Evolutionary conservation across 2,329 filamentous ascomycete species (phyloP).

Genomic region (Penicillium thymicola): DNA sequence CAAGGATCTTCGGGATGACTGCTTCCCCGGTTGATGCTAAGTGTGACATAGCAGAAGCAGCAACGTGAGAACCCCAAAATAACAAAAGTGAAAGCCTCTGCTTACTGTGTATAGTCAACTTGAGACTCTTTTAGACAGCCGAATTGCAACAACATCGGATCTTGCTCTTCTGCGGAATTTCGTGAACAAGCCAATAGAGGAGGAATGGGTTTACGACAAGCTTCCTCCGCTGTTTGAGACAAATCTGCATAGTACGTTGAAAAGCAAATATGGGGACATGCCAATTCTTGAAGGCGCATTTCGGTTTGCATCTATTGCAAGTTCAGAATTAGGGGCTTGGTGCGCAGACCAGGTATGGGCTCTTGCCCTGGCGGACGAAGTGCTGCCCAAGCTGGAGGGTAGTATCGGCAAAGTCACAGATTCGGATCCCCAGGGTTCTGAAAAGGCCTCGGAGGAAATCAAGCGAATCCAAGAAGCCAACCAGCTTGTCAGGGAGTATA

Average conservation of each 20-base stretch:
- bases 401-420: slow-evolving; percentile 26
- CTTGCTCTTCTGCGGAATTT: slow-evolving; percentile 56
- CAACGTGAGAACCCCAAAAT: slow-evolving; percentile 41
- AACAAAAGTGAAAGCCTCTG: background rate
- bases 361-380: slow-evolving; percentile 62
- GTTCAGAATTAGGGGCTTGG: slow-evolving; percentile 73
- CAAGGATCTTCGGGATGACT: slow-evolving; percentile 92
- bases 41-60: slow-evolving; percentile 67
- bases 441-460: slow-evolving; percentile 53
- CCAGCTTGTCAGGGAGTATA: slow-evolving; percentile 53
- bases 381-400: slow-evolving; percentile 60
- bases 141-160: slow-evolving; percentile 74
- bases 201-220: slow-evolving; percentile 56
- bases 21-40: slow-evolving; percentile 89
- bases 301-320: slow-evolving; percentile 56
- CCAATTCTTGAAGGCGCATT: slow-evolving; percentile 57
- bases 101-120: slow-evolving; percentile 53
- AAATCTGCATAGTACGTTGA: slow-evolving; percentile 58
- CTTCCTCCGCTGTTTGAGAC: slow-evolving; percentile 59
- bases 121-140: slow-evolving; percentile 72
- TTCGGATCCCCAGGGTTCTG: slow-evolving; percentile 12
- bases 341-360: slow-evolving; percentile 79
- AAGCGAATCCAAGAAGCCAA: slow-evolving; percentile 58
- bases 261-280: slow-evolving; percentile 51
- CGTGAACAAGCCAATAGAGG: slow-evolving; percentile 58